These are phyloP conservation scores for Neofusicoccum parvum DNA, from an alignment of 2,329 filamentous ascomycete genomes.

Conservation along the genomic window DNA sequence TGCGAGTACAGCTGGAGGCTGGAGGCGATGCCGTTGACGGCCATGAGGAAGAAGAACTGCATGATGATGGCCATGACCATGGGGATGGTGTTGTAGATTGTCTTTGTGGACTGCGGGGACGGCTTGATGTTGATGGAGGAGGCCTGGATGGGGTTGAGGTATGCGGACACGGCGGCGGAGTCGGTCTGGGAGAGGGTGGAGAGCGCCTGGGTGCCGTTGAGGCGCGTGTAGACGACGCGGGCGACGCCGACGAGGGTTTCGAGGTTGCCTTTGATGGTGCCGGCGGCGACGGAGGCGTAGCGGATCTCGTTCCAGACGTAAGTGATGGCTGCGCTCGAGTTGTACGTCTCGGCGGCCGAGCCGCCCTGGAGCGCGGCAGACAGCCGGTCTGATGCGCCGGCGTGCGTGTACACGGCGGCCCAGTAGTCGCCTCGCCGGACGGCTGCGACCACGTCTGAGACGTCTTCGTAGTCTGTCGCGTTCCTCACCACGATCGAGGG, in stretches of 20 bases:
- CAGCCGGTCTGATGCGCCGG: conserved; percentile 42
- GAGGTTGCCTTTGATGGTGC: conserved; percentile 35
- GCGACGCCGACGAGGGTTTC: conserved; percentile 33
- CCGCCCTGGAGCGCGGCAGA: conserved; percentile 39
- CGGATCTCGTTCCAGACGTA: conserved; percentile 51
- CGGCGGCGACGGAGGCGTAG: conserved; percentile 44
- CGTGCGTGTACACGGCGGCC: conserved; percentile 31
- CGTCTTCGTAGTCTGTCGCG: conserved; percentile 29
- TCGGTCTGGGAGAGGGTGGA: conserved; percentile 30
- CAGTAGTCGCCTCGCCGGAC: conserved; percentile 41
- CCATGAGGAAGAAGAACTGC: conserved; percentile 53
- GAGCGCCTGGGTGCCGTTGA: conserved; percentile 36
- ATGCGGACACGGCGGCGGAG: conserved; percentile 35
- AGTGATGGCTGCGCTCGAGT: conserved; percentile 39
- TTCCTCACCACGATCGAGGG: conserved; percentile 35
- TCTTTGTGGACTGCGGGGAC: conserved; percentile 44
- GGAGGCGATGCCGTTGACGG: conserved; percentile 45
- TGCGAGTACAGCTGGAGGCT: conserved; percentile 28
- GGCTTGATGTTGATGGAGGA: conserved; percentile 42
- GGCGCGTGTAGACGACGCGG: conserved; percentile 37
- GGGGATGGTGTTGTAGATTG: conserved; percentile 49
- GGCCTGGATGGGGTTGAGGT: conserved; percentile 44
- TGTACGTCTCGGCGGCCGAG: conserved; percentile 34
- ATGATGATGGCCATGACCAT: conserved; percentile 50
- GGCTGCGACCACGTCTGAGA: conserved; percentile 31